phyloP scores from a whole-genome alignment of 305 asterid genomes.

The Fraxinus angustifolia region DNA sequence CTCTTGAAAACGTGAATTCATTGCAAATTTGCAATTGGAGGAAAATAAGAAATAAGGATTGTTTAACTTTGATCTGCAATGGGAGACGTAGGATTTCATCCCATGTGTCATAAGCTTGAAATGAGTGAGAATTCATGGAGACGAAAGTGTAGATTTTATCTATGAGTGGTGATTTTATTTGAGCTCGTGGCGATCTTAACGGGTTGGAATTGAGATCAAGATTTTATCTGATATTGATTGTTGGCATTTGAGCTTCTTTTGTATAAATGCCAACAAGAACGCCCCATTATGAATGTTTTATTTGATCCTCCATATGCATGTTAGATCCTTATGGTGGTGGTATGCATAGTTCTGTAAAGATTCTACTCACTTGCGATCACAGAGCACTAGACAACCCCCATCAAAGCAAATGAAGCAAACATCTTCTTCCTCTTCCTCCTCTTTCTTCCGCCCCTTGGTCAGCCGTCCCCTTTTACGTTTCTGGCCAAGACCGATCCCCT shows the following conservation, averaged over 20 bases:
- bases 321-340: background rate
- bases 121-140: background rate
- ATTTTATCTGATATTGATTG: background rate
- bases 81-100: background rate
- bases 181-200: background rate
- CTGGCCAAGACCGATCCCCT: conserved; percentile 36
- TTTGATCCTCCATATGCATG: background rate
- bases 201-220: background rate
- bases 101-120: background rate
- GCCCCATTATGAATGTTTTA: background rate
- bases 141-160: background rate
- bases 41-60: background rate
- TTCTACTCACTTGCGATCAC: conserved; percentile 73
- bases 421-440: conserved; percentile 47
- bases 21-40: background rate
- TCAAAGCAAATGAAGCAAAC: conserved; percentile 84
- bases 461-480: conserved; percentile 76
- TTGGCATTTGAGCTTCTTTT: background rate
- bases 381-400: conserved; percentile 75
- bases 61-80: background rate
- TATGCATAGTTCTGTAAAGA: background rate
- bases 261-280: background rate
- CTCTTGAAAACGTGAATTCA: background rate
- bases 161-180: background rate
- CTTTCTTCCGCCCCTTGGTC: conserved; percentile 44